Base-by-base conservation (phyloP, 106 monocot species). In the Amphibolis antarctica region DNA sequence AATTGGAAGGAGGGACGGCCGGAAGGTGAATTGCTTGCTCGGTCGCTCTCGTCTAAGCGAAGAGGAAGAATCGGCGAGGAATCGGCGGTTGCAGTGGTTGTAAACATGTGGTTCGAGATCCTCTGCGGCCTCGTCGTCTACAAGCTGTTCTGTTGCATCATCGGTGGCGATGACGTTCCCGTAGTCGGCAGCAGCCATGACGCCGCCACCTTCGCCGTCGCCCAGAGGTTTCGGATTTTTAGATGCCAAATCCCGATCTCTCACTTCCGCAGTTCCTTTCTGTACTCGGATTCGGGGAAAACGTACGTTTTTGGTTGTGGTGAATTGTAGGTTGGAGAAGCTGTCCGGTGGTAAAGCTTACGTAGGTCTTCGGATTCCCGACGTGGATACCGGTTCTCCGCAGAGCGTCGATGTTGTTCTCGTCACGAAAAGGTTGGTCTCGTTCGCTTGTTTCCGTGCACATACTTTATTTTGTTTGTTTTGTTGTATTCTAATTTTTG, bases 331-430 rank as follows among this genome's bases (percentile, higher is more conserved):
- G 63, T 55, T 98, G 53, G 96, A 98, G 86, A 86, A 76, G 60
- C 28, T 76, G 29, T 82, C 82, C 30, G 87, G 82, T 4, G 96
- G 90, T 15, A 86, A 82, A 66, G 80, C 86, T 18, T 88, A 79
- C 66, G 87, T 98, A 1, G 96, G 90, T 17, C 84, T 98, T 9
- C 78, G 96, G 42, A 98, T 98, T 25, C 96, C 96, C 28, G 96
- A 98, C 57, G 76, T 79, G 0, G 87, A 98, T 27, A 68, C 78
- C 26, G 78, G 86, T 20, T 28, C 65, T 28, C 70, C 85, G 58
- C 80, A 70, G 74, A 80, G 82, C 68, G 77, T 91, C 14, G 90
- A 98, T 66, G 36, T 85, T 43, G 96, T 98, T 45, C 74, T 87
- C 17, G 69, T 85, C 53, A 79, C 90, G 19, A 87, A 73, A 46